phyloP scores from a whole-genome alignment of 2,329 filamentous ascomycete species.

The Epichloe sp. region DNA sequence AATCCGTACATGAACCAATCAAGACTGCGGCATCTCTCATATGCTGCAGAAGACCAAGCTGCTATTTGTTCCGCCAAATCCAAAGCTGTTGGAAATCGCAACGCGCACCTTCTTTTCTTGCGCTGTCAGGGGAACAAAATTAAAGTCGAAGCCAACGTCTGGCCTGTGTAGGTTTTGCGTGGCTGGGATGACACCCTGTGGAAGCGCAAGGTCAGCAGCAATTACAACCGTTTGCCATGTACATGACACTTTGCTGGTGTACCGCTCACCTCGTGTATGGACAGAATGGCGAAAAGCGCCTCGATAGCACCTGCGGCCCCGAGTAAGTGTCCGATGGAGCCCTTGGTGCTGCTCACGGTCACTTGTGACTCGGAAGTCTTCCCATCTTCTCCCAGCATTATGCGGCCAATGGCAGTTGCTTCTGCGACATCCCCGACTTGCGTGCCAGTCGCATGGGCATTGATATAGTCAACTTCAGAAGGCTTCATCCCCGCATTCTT shows the following conservation, averaged over 20 bases:
- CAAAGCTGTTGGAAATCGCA: slow-evolving; percentile 88
- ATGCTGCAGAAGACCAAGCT: slow-evolving; percentile 58
- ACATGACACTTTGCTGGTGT: not conserved
- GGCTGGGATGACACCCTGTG: slow-evolving; percentile 64
- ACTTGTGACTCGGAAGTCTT: slow-evolving; percentile 47
- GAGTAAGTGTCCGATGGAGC: slow-evolving; percentile 79
- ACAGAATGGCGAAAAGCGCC: slow-evolving; percentile 70
- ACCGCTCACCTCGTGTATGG: slow-evolving; percentile 58
- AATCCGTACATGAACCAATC: too few species aligned
- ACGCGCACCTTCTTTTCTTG: slow-evolving; percentile 61
- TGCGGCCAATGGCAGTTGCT: slow-evolving; percentile 62
- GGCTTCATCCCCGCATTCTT: slow-evolving; percentile 59
- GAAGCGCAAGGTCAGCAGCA: slow-evolving; percentile 9
- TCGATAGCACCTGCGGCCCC: slow-evolving; percentile 88
- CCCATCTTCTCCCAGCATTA: slow-evolving; percentile 65
- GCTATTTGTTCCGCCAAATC: slow-evolving; percentile 94
- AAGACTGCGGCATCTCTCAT: not conserved
- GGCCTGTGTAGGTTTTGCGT: slow-evolving; percentile 69
- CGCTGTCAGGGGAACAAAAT: slow-evolving; percentile 63
- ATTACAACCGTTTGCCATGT: not conserved
- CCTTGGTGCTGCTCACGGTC: slow-evolving; percentile 87
- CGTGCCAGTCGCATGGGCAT: slow-evolving; percentile 89
- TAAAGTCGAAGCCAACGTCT: slow-evolving; percentile 60
- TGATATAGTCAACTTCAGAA: slow-evolving; percentile 71
- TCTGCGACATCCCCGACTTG: slow-evolving; percentile 77